Evolutionary conservation across 192 early-diverging fungal species (phyloP).

Genomic region (Spinellus fusiger): DNA sequence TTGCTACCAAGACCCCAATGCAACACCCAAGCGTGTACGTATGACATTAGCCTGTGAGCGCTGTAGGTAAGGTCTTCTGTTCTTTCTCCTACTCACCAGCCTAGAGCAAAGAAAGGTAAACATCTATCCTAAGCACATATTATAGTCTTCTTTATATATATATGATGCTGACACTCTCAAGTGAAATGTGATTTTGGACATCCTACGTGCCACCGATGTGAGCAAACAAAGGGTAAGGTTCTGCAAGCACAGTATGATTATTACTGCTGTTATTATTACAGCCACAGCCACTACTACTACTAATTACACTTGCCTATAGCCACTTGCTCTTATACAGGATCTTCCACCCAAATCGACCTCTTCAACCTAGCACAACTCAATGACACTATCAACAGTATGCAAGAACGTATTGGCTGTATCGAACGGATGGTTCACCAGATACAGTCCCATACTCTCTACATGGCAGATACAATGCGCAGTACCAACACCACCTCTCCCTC

Average conservation of each 20-base stretch:
- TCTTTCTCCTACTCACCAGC: neutral
- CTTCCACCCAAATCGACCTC: constrained; percentile 27
- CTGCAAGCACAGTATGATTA: neutral
- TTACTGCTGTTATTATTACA: neutral
- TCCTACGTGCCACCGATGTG: constrained; percentile 27
- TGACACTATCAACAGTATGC: constrained; percentile 15
- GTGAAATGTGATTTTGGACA: constrained; percentile 35
- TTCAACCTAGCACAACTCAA: constrained; percentile 26
- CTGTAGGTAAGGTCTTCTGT: constrained; percentile 22
- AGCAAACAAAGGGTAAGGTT: constrained; percentile 15
- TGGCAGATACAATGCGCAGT: constrained; percentile 10
- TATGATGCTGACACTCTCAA: no score
- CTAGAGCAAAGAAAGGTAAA: constrained; percentile 29
- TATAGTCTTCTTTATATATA: neutral
- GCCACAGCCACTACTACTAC: no score
- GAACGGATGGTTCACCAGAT: constrained; percentile 17
- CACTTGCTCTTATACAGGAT: constrained; percentile 30
- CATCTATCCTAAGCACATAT: neutral
- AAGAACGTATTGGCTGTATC: constrained; percentile 9
- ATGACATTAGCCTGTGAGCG: constrained; percentile 39
- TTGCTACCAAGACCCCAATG: neutral
- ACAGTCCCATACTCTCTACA: constrained; percentile 9
- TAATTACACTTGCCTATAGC: no score
- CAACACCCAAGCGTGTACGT: constrained; percentile 29
- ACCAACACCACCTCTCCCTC: neutral